Conservation (phyloP, 768 basidiomycete genomes). For the Mycena galopus region DNA sequence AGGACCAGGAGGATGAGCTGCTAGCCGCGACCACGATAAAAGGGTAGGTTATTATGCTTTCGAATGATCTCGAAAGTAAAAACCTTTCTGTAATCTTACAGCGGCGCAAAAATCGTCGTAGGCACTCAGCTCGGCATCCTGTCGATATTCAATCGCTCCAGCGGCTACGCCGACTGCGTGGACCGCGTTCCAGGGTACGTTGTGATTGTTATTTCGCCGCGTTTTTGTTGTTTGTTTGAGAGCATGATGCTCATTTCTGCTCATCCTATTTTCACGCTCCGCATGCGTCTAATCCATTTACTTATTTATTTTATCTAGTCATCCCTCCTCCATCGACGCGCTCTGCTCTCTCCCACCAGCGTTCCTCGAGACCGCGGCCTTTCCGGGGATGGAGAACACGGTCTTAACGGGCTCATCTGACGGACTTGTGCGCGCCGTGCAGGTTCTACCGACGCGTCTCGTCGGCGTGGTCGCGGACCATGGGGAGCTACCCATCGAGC, state of each 20-base stretch:
- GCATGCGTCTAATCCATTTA: neutral
- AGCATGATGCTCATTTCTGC: neutral
- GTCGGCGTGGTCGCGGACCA: conserved; percentile 93
- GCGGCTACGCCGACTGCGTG: conserved; percentile 93
- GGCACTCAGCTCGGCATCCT: conserved; percentile 93
- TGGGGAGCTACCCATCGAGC: conserved; percentile 92
- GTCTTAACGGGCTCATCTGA: conserved; percentile 94
- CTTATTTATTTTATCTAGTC: conserved; percentile 58
- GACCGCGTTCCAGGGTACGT: conserved; percentile 89
- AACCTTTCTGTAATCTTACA: conserved; percentile 42
- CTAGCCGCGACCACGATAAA: conserved; percentile 89
- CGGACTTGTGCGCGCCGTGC: conserved; percentile 88
- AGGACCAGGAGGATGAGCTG: conserved; percentile 96
- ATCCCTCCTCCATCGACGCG: conserved; percentile 92
- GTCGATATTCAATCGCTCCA: conserved; percentile 88
- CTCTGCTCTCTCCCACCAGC: conserved; percentile 74
- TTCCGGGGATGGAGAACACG: conserved; percentile 71
- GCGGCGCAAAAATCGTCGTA: conserved; percentile 85
- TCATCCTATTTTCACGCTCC: neutral
- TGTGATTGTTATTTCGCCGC: neutral
- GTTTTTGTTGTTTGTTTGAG: neutral
- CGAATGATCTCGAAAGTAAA: conserved; percentile 24
- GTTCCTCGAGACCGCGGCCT: conserved; percentile 46
- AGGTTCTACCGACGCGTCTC: conserved; percentile 90
- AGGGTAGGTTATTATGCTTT: conserved; percentile 61